Conservation (phyloP, 768 basidiomycete genomes). For the Serpula lacrymans region DNA sequence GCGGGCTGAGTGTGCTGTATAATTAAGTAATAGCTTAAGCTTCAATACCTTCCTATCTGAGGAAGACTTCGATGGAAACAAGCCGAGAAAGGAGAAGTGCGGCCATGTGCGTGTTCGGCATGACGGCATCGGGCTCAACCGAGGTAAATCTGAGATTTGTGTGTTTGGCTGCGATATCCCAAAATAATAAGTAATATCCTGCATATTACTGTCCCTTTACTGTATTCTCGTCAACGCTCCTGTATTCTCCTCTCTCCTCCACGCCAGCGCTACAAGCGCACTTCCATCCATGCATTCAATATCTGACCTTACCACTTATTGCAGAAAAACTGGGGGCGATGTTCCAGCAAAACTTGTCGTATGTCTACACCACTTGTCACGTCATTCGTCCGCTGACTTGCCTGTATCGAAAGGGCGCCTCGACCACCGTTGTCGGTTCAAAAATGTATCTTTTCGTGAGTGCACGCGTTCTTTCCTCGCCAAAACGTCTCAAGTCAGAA, state of each 20-base stretch:
- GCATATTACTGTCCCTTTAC: constrained; percentile 12
- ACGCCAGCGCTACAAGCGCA: constrained; percentile 1
- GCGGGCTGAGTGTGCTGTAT: too few relatives aligned
- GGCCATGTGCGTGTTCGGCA: neutral
- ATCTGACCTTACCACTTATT: constrained; percentile 85
- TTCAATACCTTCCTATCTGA: too few relatives aligned
- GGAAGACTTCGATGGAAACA: too few relatives aligned
- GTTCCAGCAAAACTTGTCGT: constrained; percentile 88
- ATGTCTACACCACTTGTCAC: constrained; percentile 28
- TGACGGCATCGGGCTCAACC: neutral
- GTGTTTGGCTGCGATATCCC: neutral
- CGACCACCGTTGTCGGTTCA: constrained; percentile 84
- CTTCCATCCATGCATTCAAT: constrained; percentile 63
- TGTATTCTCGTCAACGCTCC: constrained; percentile 12
- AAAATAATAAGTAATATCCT: constrained; percentile 6
- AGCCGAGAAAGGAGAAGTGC: neutral
- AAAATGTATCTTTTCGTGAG: constrained; percentile 89
- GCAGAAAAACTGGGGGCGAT: constrained; percentile 79
- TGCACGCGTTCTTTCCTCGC: constrained; percentile 5
- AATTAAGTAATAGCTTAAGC: too few relatives aligned
- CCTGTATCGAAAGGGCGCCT: constrained; percentile 62
- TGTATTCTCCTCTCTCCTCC: constrained; percentile 7
- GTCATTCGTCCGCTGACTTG: neutral
- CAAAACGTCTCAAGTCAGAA: neutral
- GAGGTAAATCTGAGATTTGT: neutral